phyloP scores from a whole-genome alignment of 2,329 filamentous ascomycete genomes.

The Raffaelea arxii region DNA sequence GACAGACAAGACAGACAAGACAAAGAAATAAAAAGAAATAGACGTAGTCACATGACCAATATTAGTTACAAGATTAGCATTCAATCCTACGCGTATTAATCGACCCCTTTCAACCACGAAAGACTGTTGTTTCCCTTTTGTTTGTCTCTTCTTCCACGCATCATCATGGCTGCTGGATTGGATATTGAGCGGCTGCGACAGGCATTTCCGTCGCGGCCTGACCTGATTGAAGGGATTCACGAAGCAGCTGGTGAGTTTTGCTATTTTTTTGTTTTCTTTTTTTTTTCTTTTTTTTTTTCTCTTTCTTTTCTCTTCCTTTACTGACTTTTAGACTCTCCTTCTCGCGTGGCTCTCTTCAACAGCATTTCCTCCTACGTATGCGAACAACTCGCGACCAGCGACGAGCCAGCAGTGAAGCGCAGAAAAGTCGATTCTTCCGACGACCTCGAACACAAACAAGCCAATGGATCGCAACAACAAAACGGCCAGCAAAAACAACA shows the following conservation, averaged over 20 bases:
- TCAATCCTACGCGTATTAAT: too few species aligned
- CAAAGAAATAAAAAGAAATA: too few species aligned
- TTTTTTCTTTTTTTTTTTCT: neutral
- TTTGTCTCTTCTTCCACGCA: neutral
- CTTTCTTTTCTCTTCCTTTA: neutral
- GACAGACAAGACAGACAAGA: too few species aligned
- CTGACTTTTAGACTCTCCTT: constrained; percentile 34
- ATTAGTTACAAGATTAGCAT: too few species aligned
- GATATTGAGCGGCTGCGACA: constrained; percentile 39
- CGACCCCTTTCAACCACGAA: too few species aligned
- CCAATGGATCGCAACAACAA: constrained; percentile 9
- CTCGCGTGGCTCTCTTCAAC: constrained; percentile 44
- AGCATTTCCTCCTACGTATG: constrained; percentile 41
- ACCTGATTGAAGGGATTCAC: constrained; percentile 44
- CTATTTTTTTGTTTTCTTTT: neutral
- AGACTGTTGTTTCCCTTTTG: too few species aligned
- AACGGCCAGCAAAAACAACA: constrained; percentile 7
- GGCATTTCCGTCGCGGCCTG: constrained; percentile 46
- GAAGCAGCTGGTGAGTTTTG: constrained; percentile 35
- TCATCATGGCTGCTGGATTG: constrained; percentile 22
- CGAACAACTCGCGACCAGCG: constrained; percentile 26
- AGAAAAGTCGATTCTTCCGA: constrained; percentile 34
- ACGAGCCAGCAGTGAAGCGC: constrained; percentile 36
- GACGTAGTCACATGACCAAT: too few species aligned
- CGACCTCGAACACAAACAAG: constrained; percentile 14